phyloP scores from a whole-genome alignment of 495 filamentous ascomycete genomes.

The Daldinia concentrica region DNA sequence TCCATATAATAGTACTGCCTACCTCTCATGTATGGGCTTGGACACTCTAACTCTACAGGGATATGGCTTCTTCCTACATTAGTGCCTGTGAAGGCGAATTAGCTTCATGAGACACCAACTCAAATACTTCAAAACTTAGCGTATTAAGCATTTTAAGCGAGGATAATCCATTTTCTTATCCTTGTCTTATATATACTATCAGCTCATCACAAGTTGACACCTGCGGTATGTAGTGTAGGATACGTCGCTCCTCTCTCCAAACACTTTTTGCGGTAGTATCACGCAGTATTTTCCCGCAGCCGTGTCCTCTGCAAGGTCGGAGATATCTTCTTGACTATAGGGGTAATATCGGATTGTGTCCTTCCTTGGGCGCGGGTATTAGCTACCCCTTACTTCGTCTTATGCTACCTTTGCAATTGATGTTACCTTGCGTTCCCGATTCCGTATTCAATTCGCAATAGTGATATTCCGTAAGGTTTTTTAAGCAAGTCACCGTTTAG shows the following conservation, averaged over 20 bases:
- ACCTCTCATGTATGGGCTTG: not conserved
- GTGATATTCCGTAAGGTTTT: not conserved
- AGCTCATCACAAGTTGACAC: not conserved
- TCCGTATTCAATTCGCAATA: not conserved
- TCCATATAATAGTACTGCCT: not conserved
- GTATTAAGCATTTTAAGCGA: not conserved
- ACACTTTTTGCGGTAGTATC: not conserved
- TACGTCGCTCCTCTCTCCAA: not conserved
- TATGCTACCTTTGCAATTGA: not conserved
- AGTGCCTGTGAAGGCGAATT: not conserved
- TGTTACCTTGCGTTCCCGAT: not conserved
- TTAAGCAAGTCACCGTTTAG: not conserved
- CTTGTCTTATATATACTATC: not conserved
- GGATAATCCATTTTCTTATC: not conserved
- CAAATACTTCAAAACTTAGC: not conserved
- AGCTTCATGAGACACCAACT: not conserved
- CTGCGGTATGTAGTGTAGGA: not conserved
- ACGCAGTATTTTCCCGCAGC: not conserved
- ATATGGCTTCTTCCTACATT: not conserved
- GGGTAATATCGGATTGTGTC: not conserved
- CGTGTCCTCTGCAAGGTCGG: not conserved
- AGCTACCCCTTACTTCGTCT: not conserved
- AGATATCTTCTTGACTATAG: not conserved
- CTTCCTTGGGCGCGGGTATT: not conserved
- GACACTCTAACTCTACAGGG: not conserved